Percentiles rank a stretch among this genome's conserved stretches.
Evolutionary conservation across 2,329 filamentous ascomycete species (phyloP).

Genomic region (Leptoxyphium fumago): DNA sequence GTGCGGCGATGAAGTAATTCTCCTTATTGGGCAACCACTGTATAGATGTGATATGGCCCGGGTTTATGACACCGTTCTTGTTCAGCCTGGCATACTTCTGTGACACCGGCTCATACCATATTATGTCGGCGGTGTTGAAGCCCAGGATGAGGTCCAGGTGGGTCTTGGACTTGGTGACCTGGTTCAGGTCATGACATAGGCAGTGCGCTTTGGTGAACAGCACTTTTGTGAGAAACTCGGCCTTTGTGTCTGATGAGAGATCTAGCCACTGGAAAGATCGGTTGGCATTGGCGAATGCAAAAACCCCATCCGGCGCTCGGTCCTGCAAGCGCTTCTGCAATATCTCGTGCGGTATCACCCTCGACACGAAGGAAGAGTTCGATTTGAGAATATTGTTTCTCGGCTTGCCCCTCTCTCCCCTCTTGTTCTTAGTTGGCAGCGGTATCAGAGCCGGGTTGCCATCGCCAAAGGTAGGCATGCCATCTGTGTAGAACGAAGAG

Average conservation of each 20-base stretch:
- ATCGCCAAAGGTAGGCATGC: constrained; percentile 61
- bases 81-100: constrained; percentile 93
- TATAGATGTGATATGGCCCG: constrained; percentile 71
- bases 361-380: constrained; percentile 95
- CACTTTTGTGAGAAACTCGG: constrained; percentile 88
- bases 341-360: constrained; percentile 79
- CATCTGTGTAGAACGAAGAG: constrained; percentile 14
- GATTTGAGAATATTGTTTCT: constrained; percentile 98
- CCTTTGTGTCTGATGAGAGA: constrained; percentile 59
- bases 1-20: constrained; percentile 78
- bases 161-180: constrained; percentile 58
- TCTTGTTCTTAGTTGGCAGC: constrained; percentile 50
- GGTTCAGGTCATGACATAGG: constrained; percentile 84
- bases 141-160: constrained; percentile 91
- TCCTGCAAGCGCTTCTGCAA: constrained; percentile 68
- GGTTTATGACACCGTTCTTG: constrained; percentile 88
- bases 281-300: constrained; percentile 91
- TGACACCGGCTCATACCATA: constrained; percentile 96
- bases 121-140: constrained; percentile 90
- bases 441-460: constrained; percentile 60
- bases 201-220: constrained; percentile 94
- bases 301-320: constrained; percentile 61
- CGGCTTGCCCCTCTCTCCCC: constrained; percentile 58
- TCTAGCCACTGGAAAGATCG: constrained; percentile 94
- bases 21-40: constrained; percentile 91